Evolutionary conservation across 139 green algal species (phyloP).

Genomic region (Desmodesmus armatus): DNA sequence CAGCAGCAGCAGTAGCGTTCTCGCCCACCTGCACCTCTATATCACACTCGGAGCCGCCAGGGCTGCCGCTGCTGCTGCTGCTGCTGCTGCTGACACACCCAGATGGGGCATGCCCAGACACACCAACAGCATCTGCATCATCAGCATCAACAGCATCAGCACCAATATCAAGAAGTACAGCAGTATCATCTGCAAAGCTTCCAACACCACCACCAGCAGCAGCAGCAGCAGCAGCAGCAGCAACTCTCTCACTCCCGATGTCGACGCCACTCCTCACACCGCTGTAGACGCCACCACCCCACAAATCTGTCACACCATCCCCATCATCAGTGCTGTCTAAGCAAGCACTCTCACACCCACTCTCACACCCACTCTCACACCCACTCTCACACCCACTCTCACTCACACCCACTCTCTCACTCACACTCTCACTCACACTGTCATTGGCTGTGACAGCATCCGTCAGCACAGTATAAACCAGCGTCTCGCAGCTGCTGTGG

Average conservation of each 20-base stretch:
- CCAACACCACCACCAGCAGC: neutral
- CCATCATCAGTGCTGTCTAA: too few relatives aligned
- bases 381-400: too few relatives aligned
- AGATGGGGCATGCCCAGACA: too few relatives aligned
- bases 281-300: neutral
- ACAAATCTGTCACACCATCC: neutral
- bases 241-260: neutral
- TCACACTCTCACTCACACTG: neutral
- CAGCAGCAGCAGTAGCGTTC: too few relatives aligned
- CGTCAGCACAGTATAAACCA: slow-evolving; percentile 23
- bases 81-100: neutral
- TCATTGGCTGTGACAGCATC: neutral
- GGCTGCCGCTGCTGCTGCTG: neutral
- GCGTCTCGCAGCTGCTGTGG: slow-evolving; percentile 40
- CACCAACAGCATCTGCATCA: neutral
- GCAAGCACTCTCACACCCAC: neutral
- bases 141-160: neutral
- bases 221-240: neutral
- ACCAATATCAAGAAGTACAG: too few relatives aligned
- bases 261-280: neutral
- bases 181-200: too few relatives aligned
- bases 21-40: too few relatives aligned
- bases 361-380: too few relatives aligned
- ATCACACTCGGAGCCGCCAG: too few relatives aligned
- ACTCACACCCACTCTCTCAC: neutral